Base-by-base conservation (phyloP, 257 asterid genomes). In the Echites panduratus region DNA sequence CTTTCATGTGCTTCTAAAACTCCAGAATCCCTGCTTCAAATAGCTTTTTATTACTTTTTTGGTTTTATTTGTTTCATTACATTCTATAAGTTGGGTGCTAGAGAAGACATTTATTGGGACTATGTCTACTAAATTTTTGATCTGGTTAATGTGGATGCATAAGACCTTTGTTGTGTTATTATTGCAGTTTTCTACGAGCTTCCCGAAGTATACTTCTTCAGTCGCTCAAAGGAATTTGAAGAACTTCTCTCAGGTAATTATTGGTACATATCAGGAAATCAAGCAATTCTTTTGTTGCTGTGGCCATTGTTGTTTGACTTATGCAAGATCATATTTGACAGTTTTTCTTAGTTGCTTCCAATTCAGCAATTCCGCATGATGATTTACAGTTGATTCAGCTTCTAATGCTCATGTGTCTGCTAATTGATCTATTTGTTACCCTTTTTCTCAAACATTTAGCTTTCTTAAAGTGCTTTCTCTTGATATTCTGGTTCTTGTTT, bases 211-310 rank as follows among this genome's bases (percentile, higher is more conserved):
- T 83, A 76, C 97, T 57, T 87, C 98, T 74, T 85, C 97, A 29
- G 91, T 90, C 66, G 97, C 95, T 82, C 97, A 89, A 84, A 89
- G 99, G 85, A 91, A 88, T 80, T 81, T 94, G 27, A 94, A 89
- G 81, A 94, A 74, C 82, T 83, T 84, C 75, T 80, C 89, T 69
- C 95, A 88, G 99, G 99, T 94, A 83, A 54, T 57, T 49, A 20
- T 10, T 12, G 50, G 11, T 49, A 22, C 52, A 19, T 22, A 52
- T 58, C 17, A 26, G 17, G 40, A 58, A 58, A 58, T 24, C 38
- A 58, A 3, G 20, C 64, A 58, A 24, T 24, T 26, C 9, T 24
- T 58, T 58, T 9, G 29, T 58, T 58, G 40, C 1, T 10, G 6
- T 58, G 41, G 43, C 22, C 40, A 27, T 17, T 59, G 0, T 16